Base-by-base conservation (phyloP, 768 basidiomycete genomes). In the Leccinum pellstonianum region DNA sequence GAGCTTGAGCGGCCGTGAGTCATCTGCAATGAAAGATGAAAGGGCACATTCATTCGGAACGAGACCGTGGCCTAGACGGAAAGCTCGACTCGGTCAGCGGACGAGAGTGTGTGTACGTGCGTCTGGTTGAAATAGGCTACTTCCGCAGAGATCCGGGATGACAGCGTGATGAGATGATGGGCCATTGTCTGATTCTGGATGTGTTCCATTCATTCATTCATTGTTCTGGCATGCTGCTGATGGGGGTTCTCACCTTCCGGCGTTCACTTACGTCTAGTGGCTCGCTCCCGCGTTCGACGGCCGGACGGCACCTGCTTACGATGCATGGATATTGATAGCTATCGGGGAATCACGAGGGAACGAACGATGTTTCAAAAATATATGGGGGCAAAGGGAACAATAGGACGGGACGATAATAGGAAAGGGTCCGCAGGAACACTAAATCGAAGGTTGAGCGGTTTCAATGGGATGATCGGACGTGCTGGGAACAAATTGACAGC, bases 271-370 rank as follows among this genome's bases (percentile, higher is more conserved):
- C 71, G 71, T 73, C 62, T 60, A 43, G 63, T 67, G 60, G 62
- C 67, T 72, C 71, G 71, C 71, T 74, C 63, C 71, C 71, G 71
- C 64, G 64, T 62, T 64, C 31, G 60, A 66, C 61, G 63, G 66
- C 59, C 59, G 63, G 55, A 62, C 19, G 63, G 37, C 21, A 58
- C 19, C 50, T 55, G 54, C 58, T 66, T 63, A 59, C 55, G 50
- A 60, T n/a, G 48, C 21, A 49, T 52, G 56, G 55, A 54, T 62
- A 67, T 61, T 62, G 72, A 69, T 65, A 63, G 59, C 55, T 17
- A 62, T 57, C 56, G 60, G 60, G 60, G 58, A 59, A 65, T 70
- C 54, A 58, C 64, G 48, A 61, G 56, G 54, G 55, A 64, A 64
- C 2, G 43, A 11, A 37, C 3, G 58, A 38, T 17, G 55, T 60